Base-by-base conservation (phyloP, 2,329 filamentous ascomycete species). In the Xylaria multiplex region DNA sequence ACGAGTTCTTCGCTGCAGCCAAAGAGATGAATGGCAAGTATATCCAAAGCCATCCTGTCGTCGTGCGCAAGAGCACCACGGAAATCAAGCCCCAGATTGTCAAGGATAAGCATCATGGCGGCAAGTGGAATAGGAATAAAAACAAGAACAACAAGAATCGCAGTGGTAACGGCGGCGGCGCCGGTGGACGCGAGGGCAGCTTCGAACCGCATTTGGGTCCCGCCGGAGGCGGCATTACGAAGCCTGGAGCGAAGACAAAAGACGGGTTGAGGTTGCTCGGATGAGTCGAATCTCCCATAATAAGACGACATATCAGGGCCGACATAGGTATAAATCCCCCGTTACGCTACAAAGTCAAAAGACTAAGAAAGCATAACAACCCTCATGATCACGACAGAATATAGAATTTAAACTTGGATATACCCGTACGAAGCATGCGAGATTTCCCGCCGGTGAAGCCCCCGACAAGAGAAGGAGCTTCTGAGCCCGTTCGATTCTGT, bases 1-100 rank as follows among this genome's bases (percentile, higher is more conserved):
- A 99, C 78, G 94, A 97, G 76, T 98, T 96, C 78, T 98, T 99
- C 84, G 89, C 93, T 74, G 95, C 96, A 1, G 95, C 93, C 74
- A 93, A 96, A 81, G 95, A 98, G 82, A 98, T 98, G 96, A 92
- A 97, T 75, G 94, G 94, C 73, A 98, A 99, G 82, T 99, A 99
- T 80, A 98, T 99, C 77, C 95, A 97, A 74, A 97, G 93, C 78
- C 96, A 98, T 79, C 96, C 96, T 0, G 92, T 97, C 32, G 83
- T 92, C 30, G 87, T 98, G 71, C 90, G 92, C 79, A 92, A 96
- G 78, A 93, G 92, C 71, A 97, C 91, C 72, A 97, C 95, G 6
- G 94, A 98, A 79, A 93, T 99, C 79, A 93, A 92, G 77, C 88
- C 93, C 4, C 85, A 89, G 13, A 85, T 85, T n/a, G 85, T 88